Evolutionary conservation across 2,329 filamentous ascomycete genomes (phyloP).

Genomic region (Ilyonectria robusta): DNA sequence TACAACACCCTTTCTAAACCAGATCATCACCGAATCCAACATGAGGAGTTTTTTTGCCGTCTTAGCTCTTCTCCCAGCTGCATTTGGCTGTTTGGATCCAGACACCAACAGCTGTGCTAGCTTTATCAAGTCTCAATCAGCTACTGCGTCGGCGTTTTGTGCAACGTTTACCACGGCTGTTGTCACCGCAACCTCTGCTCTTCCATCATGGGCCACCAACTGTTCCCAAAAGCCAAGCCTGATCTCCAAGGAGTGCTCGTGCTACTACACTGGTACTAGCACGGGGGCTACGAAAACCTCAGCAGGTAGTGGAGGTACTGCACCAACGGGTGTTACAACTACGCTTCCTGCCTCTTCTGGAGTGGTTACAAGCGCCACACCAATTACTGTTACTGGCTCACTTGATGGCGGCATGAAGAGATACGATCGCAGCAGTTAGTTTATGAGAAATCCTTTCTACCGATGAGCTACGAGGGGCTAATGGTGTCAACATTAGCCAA

Average conservation of each 20-base stretch:
- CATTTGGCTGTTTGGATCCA: slow-evolving; percentile 5
- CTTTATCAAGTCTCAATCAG: slow-evolving; percentile 11
- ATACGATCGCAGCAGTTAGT: slow-evolving; percentile 26
- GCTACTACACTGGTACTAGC: slow-evolving; percentile 3
- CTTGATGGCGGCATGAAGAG: slow-evolving; percentile 24
- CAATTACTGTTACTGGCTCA: slow-evolving; percentile 13
- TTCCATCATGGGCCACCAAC: slow-evolving; percentile 9
- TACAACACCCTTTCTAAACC: neutral
- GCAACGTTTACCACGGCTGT: slow-evolving; percentile 7
- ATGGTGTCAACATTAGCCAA: slow-evolving; percentile 29
- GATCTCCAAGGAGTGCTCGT: slow-evolving; percentile 13
- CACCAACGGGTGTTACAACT: slow-evolving; percentile 8
- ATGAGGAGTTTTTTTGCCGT: slow-evolving; percentile 9
- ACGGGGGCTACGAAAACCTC: neutral
- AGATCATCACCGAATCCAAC: neutral
- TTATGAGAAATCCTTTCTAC: neutral
- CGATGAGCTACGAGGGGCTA: neutral
- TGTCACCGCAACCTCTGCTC: slow-evolving; percentile 6
- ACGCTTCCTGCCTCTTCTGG: slow-evolving; percentile 24
- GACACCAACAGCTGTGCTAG: slow-evolving; percentile 15
- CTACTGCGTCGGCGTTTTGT: slow-evolving; percentile 5
- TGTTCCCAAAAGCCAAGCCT: slow-evolving; percentile 11
- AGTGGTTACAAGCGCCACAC: slow-evolving; percentile 7
- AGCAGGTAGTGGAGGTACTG: neutral
- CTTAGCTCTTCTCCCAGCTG: slow-evolving; percentile 6